phyloP scores from a whole-genome alignment of 179 eudicot species.

The Nepenthes alata region DNA sequence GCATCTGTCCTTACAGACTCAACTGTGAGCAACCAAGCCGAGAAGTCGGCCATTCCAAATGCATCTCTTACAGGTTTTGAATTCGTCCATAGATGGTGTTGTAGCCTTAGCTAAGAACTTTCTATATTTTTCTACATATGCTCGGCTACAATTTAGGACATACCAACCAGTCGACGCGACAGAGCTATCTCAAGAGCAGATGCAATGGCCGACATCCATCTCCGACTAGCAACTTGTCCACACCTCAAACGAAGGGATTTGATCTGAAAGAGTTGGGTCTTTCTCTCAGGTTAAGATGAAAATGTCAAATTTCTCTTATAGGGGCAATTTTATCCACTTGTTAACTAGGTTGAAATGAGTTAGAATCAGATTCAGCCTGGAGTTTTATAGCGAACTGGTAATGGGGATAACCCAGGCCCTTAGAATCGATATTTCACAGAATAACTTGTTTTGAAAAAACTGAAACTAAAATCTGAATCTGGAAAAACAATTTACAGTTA shows the following conservation, averaged over 20 bases:
- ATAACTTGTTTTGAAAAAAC: no score
- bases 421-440: no score
- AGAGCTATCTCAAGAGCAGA: conserved; percentile 4
- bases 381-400: no score
- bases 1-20: conserved; percentile 36
- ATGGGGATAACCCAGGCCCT: no score
- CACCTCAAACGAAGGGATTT: background rate
- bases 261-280: background rate
- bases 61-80: conserved; percentile 28
- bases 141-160: conserved; percentile 28
- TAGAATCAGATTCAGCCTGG: no score
- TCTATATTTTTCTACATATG: conserved; percentile 35
- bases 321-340: background rate
- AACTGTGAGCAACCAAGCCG: conserved; percentile 36
- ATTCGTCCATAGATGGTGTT: conserved; percentile 30
- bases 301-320: background rate
- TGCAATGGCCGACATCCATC: conserved; percentile 5
- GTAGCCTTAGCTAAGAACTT: conserved; percentile 50
- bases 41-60: conserved; percentile 29
- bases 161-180: conserved; percentile 19
- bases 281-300: background rate
- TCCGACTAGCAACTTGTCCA: conserved; percentile 6
- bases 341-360: no score
- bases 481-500: no score
- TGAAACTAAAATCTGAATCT: no score